Base-by-base conservation (phyloP, 140 eudicot species). In the Flaveria floridana region DNA sequence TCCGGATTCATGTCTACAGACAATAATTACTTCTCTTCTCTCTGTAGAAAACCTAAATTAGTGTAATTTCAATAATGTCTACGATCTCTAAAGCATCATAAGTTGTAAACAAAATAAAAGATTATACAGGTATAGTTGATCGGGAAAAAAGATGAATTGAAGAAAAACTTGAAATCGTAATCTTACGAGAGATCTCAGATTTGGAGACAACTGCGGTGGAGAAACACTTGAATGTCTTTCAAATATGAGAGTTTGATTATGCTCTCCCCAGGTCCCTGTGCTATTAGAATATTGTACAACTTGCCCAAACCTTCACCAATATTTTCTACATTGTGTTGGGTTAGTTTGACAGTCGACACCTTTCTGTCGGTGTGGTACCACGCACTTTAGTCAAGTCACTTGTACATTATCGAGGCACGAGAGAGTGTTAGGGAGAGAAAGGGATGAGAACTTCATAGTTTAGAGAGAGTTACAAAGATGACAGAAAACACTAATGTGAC, bases 1-100 rank as follows among this genome's bases (percentile, higher is more conserved):
- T 91, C 86, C 65, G 97, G 97, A 80, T 91, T 90, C 97, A 91
- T 91, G 12, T 59, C 61, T 77, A 21, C 51, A 34, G 62, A 16
- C 14, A 61, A 13, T 39, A 76, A 67, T 76, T 66, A 48, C 65
- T 52, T 52, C 39, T 62, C 47, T 66, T 66, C 41, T 34, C 41
- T 34, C 41, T 34, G 67, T 37, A 37, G 21, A 66, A 76, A 67
- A 28, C 81, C 81, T 68, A 77, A 58, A 42, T 55, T 14, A 2
- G 2, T 44, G 12, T 2, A 74, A 50, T 50, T 76, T 67, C 68
- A 42, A 26, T 15, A 41, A 7, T 72, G 68, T 42, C 39, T 50
- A 34, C 15, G 51, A 61, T 44, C 23, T 42, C 16, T 11, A 73
- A 44, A 44, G 30, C 50, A n/a, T n/a, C 44, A 66, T 14, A 62